Evolutionary conservation across 2,329 filamentous ascomycete species (phyloP), one percentile per base, ranked within the genome.

Genomic region (Paramyrothecium sp.): DNA sequence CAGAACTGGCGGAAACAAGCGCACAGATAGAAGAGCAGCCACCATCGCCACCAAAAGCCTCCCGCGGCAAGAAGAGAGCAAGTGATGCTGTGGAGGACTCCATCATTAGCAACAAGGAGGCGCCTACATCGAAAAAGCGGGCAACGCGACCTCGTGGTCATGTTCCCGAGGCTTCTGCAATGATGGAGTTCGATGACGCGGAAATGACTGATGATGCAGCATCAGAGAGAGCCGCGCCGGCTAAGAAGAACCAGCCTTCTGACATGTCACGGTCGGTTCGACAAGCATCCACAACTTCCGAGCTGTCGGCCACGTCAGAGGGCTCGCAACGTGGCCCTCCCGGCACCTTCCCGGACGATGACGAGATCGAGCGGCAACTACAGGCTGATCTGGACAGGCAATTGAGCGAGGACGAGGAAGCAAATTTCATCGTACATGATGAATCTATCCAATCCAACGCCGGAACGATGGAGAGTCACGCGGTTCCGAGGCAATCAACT

Each of bases 281-380:
- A 53, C 69, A 70, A 23, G 63, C 69, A 2, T 87, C 85, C 2
- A 78, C 80, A 22, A 70, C 77, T 34, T 82, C 84, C 1, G 81
- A 81, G 17, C 73, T 77, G 21, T 82, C 83, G 1, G 80, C 78
- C 34, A 73, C 76, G 30, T 81, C 83, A 2, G 81, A 76, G 22
- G 71, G 73, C 3, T 75, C 75, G 2, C 57, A 75, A 4, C 68
- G 69, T 38, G 68, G 66, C 3, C 69, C 75, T 5, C 66, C 76
- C n/a, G 73, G 73, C 17, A 71, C 71, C 4, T 71, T 83, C 12
- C 81, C 82, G 0, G 79, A 85, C 55, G 86, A 90, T 59, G 83
- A 86, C 2, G 87, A 89, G 60, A 81, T 90, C 41, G 86, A 91
- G 54, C 81, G 82, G 21, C 84, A 85, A 52, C 75, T 91, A 1